Base-by-base conservation (phyloP, 129 eudicot species). In the Logfia minima region DNA sequence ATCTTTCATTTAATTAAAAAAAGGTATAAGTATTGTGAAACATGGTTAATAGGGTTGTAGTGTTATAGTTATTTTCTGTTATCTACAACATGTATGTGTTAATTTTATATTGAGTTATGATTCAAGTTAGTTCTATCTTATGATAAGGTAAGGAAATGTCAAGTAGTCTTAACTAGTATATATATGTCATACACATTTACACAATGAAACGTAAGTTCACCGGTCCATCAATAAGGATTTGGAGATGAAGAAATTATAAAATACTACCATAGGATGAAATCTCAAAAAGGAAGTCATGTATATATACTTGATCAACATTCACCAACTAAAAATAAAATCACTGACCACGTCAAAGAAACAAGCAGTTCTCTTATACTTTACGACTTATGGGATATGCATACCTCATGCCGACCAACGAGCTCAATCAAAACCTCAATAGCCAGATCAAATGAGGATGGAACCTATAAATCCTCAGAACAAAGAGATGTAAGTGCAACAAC, bases 361-460 rank as follows among this genome's bases (percentile, higher is more conserved):
- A 62, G 45, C 61, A 21, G 13, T 9, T 78, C 28, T 59, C 11
- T 23, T 6, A 59, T 29, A 41, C 11, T 56, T 75, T 28, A 26
- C 65, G 60, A 56, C 56, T n/a, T 41, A 75, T 69, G 66, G 79
- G 48, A 82, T 67, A 60, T 18, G 55, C 81, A 71, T 93, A 93
- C 98, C 98, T 90, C 95, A 70, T 90, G 91, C 41, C 87, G 96
- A 77, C 88, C 84, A 78, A 90, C 90, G 22, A 93, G 95, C 83
- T 93, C 98, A 52, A 93, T 77, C 64, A 93, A 92, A 84, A 93
- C 96, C 84, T 93, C 98, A 84, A 89, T 68, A 24, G 98, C 96
- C 78, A 90, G 75, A 75, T 93, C 96, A 84, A 93, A 88, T 76
- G 92, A 85, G 68, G 90, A 90, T 62, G 81, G 76, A 81, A 88